Conservation (phyloP, 1,284 basidiomycete genomes). For the Microstroma glucosiphilum region DNA sequence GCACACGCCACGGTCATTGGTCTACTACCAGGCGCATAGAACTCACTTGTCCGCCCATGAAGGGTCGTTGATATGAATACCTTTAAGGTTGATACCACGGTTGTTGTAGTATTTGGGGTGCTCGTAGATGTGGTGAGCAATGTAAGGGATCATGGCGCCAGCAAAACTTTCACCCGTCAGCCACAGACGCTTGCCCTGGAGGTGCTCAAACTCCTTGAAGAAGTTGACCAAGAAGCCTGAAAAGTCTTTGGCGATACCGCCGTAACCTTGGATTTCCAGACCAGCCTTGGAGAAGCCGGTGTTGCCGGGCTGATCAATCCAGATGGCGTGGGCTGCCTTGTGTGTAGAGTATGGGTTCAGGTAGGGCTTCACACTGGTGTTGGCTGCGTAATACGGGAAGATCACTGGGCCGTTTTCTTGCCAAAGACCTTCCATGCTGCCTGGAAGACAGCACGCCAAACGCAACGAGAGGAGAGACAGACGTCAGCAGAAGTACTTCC, state of each 20-base stretch:
- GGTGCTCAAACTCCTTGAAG: slow-evolving; percentile 26
- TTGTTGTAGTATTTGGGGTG: slow-evolving; percentile 11
- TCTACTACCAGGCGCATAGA: no score
- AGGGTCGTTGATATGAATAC: slow-evolving; percentile 44
- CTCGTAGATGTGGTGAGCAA: slow-evolving; percentile 52
- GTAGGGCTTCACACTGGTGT: slow-evolving; percentile 54
- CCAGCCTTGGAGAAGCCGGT: slow-evolving; percentile 72
- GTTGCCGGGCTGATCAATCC: slow-evolving; percentile 75
- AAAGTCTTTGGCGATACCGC: slow-evolving; percentile 49
- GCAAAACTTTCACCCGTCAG: slow-evolving; percentile 65
- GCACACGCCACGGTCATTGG: background rate
- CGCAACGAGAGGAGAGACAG: no score
- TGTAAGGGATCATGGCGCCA: slow-evolving; percentile 79
- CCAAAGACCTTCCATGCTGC: slow-evolving; percentile 62
- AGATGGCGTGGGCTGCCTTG: slow-evolving; percentile 65
- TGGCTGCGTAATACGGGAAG: slow-evolving; percentile 64
- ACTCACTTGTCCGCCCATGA: slow-evolving; percentile 25
- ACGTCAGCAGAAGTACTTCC: no score
- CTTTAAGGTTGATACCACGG: slow-evolving; percentile 36
- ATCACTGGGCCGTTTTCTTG: slow-evolving; percentile 72
- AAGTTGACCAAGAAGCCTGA: slow-evolving; percentile 39
- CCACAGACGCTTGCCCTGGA: slow-evolving; percentile 27
- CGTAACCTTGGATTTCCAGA: slow-evolving; percentile 58
- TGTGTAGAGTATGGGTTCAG: slow-evolving; percentile 70
- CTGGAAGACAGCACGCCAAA: no score